A percentile compares a stretch with the other conserved stretches of the same genome.
Evolutionary conservation across 2,329 filamentous ascomycete genomes (phyloP).

Genomic region (Fusarium keratoplasticum): DNA sequence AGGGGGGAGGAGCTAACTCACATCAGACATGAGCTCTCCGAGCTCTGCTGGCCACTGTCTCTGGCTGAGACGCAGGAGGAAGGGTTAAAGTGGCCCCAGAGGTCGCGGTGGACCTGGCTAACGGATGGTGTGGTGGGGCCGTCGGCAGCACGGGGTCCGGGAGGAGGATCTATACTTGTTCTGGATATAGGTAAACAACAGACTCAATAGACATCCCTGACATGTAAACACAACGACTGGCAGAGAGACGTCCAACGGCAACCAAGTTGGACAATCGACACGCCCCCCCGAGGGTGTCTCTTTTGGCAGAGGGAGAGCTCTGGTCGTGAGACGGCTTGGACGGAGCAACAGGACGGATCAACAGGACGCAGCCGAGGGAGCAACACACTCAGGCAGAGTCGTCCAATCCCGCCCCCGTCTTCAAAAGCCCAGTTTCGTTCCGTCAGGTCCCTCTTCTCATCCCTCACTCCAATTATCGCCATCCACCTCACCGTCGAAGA

Average conservation of each 20-base stretch:
- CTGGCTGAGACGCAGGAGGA: slow-evolving; percentile 43
- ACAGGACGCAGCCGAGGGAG: slow-evolving; percentile 38
- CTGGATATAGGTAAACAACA: slow-evolving; percentile 41
- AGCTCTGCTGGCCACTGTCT: slow-evolving; percentile 31
- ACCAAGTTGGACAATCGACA: slow-evolving; percentile 39
- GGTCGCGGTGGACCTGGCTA: slow-evolving; percentile 20
- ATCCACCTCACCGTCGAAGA: slow-evolving; percentile 48
- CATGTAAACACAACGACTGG: slow-evolving; percentile 44
- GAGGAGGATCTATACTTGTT: slow-evolving; percentile 26
- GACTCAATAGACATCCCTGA: slow-evolving; percentile 27
- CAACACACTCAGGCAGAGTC: slow-evolving; percentile 29
- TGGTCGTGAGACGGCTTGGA: slow-evolving; percentile 17
- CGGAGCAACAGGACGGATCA: slow-evolving; percentile 30
- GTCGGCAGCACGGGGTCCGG: slow-evolving; percentile 19
- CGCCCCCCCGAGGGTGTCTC: slow-evolving; percentile 34
- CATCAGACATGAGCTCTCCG: slow-evolving; percentile 35
- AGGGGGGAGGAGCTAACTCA: slow-evolving; percentile 19
- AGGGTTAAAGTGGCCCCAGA: slow-evolving; percentile 32
- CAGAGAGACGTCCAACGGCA: slow-evolving; percentile 24
- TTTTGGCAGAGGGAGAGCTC: not conserved
- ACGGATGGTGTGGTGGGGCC: slow-evolving; percentile 21
- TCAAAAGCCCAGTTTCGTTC: slow-evolving; percentile 55
- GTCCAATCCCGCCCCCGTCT: slow-evolving; percentile 50
- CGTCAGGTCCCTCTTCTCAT: slow-evolving; percentile 42
- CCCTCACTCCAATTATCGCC: slow-evolving; percentile 54